Evolutionary conservation across 1,139 yeast genomes (phyloP), one percentile per base, ranked within the genome.

Genomic region (Diutina neorugosa): DNA sequence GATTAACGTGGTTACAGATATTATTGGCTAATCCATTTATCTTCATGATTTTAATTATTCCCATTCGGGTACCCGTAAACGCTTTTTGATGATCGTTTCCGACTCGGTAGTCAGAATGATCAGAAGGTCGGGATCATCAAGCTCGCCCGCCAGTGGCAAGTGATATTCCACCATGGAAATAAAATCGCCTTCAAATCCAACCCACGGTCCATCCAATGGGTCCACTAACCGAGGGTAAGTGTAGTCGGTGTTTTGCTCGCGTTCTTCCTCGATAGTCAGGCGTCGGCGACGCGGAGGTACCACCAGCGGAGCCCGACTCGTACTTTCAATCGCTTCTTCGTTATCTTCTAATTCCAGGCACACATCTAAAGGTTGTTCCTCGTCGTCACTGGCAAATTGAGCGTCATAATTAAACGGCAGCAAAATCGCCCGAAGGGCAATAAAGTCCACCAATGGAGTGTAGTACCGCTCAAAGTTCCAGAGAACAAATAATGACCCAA

Each of bases 381-480:
- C 50, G 19, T 46, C 50, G 27, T 46, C 50, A 8, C 27, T 46
- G 2, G 50, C 50, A 16, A 46, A 46, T 8, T 46, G 37, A 2
- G 50, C n/a, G 40, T 46, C 50, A 16, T 21, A 46, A 9, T 46
- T 41, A 18, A n/a, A 25, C 4, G 43, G 52, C 42, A 50, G 42
- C 7, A 44, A 76, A 43, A 82, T 79, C 3, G 87, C 82, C 58
- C 95, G 77, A 54, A 93, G 72, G 0, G 98, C 98, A 63, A 93
- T 91, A 64, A 86, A 91, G 56, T 81, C 78, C 4, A 91, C 81
- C 54, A 93, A 70, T 0, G 98, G 97, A 50, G 84, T 74, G 60
- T 88, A 87, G 60, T 83, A 84, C 57, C 81, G 81, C 63, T 91
- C 89, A 64, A 89, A 91, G 61, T 85, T 86, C 83, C 89, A 89